Conservation (phyloP, 768 basidiomycete genomes). For the Termitomyces bulborhizus region DNA sequence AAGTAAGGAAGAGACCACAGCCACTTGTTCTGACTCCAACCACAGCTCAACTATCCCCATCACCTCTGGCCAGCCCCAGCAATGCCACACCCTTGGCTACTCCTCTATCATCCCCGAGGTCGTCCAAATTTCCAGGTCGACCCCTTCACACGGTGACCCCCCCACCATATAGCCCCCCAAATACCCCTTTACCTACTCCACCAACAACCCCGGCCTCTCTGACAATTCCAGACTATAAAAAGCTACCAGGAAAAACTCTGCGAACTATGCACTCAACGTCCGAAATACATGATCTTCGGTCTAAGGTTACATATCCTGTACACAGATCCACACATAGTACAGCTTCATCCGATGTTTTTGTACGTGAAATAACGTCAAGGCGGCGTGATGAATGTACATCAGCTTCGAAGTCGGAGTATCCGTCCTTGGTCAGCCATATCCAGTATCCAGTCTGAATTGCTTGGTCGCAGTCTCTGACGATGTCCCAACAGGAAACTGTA, state of each 20-base stretch:
- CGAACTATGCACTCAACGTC: slow-evolving; percentile 20
- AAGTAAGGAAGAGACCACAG: slow-evolving; percentile 29
- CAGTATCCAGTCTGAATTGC: neutral
- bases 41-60: slow-evolving; percentile 25
- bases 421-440: neutral
- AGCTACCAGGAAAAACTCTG: slow-evolving; percentile 3
- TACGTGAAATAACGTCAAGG: neutral
- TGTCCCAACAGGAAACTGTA: slow-evolving; percentile 5
- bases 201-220: slow-evolving; percentile 16
- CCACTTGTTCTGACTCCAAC: slow-evolving; percentile 30
- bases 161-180: slow-evolving; percentile 28
- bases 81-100: slow-evolving; percentile 39
- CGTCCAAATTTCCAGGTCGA: slow-evolving; percentile 13
- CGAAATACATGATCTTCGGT: slow-evolving; percentile 8
- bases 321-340: slow-evolving; percentile 21
- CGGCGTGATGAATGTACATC: neutral
- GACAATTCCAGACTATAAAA: neutral
- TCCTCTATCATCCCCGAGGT: slow-evolving; percentile 20
- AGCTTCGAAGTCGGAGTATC: neutral
- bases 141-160: slow-evolving; percentile 22
- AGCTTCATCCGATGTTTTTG: slow-evolving; percentile 4
- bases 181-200: slow-evolving; percentile 29
- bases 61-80: slow-evolving; percentile 24
- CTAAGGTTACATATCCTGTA: neutral
- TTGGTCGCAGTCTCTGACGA: neutral